Evolutionary conservation across 208 protist species (phyloP), one percentile per base, ranked within the genome.

Genomic region (Naegleria fowleri): DNA sequence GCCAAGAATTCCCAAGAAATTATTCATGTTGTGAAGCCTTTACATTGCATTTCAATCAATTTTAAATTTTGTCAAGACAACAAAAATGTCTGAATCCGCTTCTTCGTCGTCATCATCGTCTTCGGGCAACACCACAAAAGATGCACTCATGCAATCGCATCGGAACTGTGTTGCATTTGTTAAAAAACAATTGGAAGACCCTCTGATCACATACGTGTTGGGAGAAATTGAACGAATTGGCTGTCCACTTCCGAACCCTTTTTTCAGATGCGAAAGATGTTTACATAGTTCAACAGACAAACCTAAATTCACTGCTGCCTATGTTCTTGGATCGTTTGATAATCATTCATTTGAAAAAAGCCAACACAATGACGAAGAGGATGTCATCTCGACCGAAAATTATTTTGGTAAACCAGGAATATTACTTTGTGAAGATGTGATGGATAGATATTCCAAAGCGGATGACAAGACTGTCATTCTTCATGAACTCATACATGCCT

Each of bases 401-500:
- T 58, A 58, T 29, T 39, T 58, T 40, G 85, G 33, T 5, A 88
- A 88, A 88, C 85, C 85, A 19, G 85, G 85, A 39, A 13, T 88
- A 1, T 29, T 88, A 15, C 19, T 88, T 5, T 88, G 85, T 88
- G 85, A 88, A 58, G 85, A 88, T 88, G 85, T 88, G 0, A 48
- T 88, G 85, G n/a, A 88, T n/a, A 88, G 40, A 38, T 88, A 88
- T 88, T 15, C 9, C 39, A 86, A 48, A 39, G 11, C 40, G 5
- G n/a, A 58, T 39, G 39, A 48, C 19, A 48, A 91, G 41, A 91
- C 39, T 40, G 43, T 90, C 0, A 33, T 94, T 9, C 51, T 59
- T 13, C 97, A 98, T 91, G 97, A 98, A 93, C 95, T 98, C 15
- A 95, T 98, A 25, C 97, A 98, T 92, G 97, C 96, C 48, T 98